Conservation (phyloP, 2,329 filamentous ascomycete species). For the Aquanectria penicillioides region DNA sequence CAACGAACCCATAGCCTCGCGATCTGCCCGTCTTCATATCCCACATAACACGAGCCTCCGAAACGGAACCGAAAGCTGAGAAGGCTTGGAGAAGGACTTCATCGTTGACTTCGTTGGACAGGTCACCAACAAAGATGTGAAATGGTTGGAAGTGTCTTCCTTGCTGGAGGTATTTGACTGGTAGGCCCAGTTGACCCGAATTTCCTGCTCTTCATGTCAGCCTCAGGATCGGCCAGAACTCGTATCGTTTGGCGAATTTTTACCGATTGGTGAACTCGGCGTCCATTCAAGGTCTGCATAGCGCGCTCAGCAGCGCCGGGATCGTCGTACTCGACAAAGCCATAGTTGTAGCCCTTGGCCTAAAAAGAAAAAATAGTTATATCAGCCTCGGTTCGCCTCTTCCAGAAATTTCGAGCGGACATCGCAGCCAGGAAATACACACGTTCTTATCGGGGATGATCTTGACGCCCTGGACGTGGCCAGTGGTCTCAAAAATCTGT, state of each 20-base stretch:
- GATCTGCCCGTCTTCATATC: slow-evolving; percentile 99
- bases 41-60: slow-evolving; percentile 99
- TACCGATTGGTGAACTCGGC: slow-evolving; percentile 95
- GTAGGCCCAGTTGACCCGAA: slow-evolving; percentile 99
- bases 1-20: slow-evolving; percentile 96
- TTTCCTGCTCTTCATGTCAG: slow-evolving; percentile 73
- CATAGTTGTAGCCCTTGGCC: slow-evolving; percentile 98
- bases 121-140: slow-evolving; percentile 97
- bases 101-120: slow-evolving; percentile 99
- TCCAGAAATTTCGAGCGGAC: background rate
- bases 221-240: slow-evolving; percentile 12
- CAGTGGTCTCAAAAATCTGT: slow-evolving; percentile 98
- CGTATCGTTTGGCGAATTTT: background rate
- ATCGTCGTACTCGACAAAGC: slow-evolving; percentile 98
- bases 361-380: slow-evolving; percentile 59
- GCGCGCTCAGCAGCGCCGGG: slow-evolving; percentile 95
- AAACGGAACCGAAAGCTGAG: slow-evolving; percentile 93
- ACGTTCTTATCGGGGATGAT: slow-evolving; percentile 99
- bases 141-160: slow-evolving; percentile 97
- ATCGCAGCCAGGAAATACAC: slow-evolving; percentile 54
- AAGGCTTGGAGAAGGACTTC: slow-evolving; percentile 94
- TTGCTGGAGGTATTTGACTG: slow-evolving; percentile 95
- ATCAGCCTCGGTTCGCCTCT: slow-evolving; percentile 12
- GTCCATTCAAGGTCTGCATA: slow-evolving; percentile 96
- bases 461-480: slow-evolving; percentile 98